Base-by-base conservation (phyloP, 1,284 basidiomycete species). In the Boletus calvinii region DNA sequence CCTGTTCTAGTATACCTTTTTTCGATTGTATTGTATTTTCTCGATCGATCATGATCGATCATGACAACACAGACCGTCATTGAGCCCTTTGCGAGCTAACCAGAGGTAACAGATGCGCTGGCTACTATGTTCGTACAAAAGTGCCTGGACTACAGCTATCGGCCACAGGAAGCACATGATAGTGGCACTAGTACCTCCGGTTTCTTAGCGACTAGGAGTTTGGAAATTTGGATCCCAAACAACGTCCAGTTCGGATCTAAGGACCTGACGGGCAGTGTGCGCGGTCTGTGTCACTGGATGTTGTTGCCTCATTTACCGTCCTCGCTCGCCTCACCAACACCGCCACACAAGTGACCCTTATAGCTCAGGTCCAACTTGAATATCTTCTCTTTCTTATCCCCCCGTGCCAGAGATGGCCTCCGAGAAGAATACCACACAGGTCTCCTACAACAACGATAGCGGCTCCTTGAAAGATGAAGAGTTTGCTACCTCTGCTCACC, bases 401-500 rank as follows among this genome's bases (percentile, higher is more conserved):
- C n/a, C n/a, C 17, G 17, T 18, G 11, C 9, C 36, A 5, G 29
- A 37, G 12, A 65, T 63, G 61, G 47, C 46, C 17, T 35, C 52
- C 2, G 65, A 71, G 40, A 70, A 70, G 41, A 56, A 54, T n/a
- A 38, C 7, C n/a, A 0, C 44, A 8, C 32, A 15, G 4, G 24
- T 6, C 12, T 12, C 46, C 2, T 38, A 13, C 45, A 56, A 53
- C 24, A 18, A 29, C 46, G 54, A 64, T 0, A 26, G 26, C 7
- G 48, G 8, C 36, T 71, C 62, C 13, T 4, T 55, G 2, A 53
- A 49, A 11, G 67, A 70, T 8, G 56, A 59, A 29, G 64, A 71
- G 45, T 52, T 41, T 1, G 40, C 47, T 22, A 3, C 54, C 18
- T 2, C 48, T 3, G 2, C 2, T 15, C 35, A 6, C 47, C 68